Evolutionary conservation across 352 stramenopile genomes (phyloP), one percentile per base, ranked within the genome.

Genomic region (Vaucheria bursata): DNA sequence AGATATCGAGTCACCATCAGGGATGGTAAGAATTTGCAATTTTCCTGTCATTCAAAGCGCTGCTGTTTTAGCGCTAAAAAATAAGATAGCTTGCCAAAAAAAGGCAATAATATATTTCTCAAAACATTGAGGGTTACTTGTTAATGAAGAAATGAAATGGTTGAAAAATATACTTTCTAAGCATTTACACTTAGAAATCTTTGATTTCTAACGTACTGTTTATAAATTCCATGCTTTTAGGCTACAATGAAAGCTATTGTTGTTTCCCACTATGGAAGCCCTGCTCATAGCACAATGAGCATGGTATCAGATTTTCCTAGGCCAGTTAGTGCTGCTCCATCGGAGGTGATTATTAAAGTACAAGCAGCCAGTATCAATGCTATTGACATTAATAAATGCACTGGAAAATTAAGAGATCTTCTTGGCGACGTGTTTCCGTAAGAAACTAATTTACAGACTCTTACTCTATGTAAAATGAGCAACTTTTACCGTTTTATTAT

Each of bases 231-330:
- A n/a, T n/a, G n/a, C n/a, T n/a, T n/a, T n/a, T n/a, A 68, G 53
- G 53, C 53, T 2, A 68, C 53, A 31, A 68, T 68, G 53, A 68
- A 68, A 34, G 53, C 53, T 2, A 34, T 68, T 31, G 53, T 68
- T 31, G 53, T 68, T 2, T 2, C 31, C 53, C 34, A 68, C 31
- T 68, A 68, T 34, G 53, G 53, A 34, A 31, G 53, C 53, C 7
- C 2, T 7, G 53, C 53, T 2, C 34, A 31, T 7, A 31, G 53
- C 53, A 34, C 53, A 31, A 68, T 68, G 53, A 7, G 2, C 2
- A 68, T 68, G 53, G 31, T 31, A 31, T 7, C 34, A 31, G 53
- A 68, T 7, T 68, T 68, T 34, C 65, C 31, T 31, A 29, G 65
- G 1, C 65, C 65, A 36, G 8, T 12, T 12, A 12, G 12, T 5